phyloP scores from a whole-genome alignment of 1,284 basidiomycete genomes.

The Cryptococcus hybrid region DNA sequence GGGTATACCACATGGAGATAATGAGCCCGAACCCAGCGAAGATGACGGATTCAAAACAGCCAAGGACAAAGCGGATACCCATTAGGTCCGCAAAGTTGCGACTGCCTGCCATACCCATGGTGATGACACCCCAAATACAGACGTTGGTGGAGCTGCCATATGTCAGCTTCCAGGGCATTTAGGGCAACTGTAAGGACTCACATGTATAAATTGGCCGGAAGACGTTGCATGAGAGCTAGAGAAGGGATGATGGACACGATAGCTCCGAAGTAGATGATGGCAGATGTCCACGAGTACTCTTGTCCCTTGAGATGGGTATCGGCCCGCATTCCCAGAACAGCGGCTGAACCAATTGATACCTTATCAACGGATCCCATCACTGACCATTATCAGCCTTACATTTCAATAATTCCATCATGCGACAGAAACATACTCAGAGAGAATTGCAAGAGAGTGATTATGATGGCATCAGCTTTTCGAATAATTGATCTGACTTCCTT shows the following conservation, averaged over 20 bases:
- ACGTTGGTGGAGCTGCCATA: no score
- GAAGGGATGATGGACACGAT: conserved; percentile 12
- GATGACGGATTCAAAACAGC: conserved; percentile 10
- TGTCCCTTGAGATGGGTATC: conserved; percentile 23
- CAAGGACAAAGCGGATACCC: conserved; percentile 15
- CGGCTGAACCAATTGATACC: conserved; percentile 25
- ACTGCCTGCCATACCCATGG: background rate
- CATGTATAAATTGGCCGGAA: no score
- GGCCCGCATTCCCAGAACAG: conserved; percentile 13
- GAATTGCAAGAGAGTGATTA: background rate
- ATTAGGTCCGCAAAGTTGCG: background rate
- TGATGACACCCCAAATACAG: no score
- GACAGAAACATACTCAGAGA: conserved; percentile 6
- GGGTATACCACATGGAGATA: conserved; percentile 1
- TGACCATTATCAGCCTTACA: no score
- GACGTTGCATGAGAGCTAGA: conserved; percentile 8
- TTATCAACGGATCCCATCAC: conserved; percentile 21
- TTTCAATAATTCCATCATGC: conserved; percentile 1
- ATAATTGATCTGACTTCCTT: conserved; percentile 21
- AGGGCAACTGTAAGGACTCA: no score
- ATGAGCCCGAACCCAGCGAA: background rate
- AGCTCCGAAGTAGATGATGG: conserved; percentile 19
- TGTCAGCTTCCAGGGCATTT: no score
- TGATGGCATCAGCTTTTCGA: conserved; percentile 13
- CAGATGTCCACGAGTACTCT: conserved; percentile 25